Conservation (phyloP, 176 grass and related monocot species). For the Oryza punctata region DNA sequence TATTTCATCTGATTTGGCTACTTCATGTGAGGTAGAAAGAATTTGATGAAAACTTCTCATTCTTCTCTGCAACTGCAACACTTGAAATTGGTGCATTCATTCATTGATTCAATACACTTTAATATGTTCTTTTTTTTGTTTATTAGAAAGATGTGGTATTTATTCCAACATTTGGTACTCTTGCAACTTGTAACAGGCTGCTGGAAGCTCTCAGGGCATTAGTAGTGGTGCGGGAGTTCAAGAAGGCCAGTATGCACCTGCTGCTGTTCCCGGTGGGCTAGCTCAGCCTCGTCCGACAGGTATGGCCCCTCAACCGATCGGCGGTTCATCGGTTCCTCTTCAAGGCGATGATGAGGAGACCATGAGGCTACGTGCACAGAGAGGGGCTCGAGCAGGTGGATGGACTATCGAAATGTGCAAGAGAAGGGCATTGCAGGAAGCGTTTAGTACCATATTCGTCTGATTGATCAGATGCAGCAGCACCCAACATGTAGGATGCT, state of each 20-base stretch:
- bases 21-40: conserved; percentile 13
- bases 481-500: neutral
- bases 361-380: conserved; percentile 55
- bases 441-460: conserved; percentile 74
- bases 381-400: conserved; percentile 74
- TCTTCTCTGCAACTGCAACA: conserved; percentile 12
- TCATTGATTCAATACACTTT: neutral
- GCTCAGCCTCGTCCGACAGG: conserved; percentile 82
- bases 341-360: conserved; percentile 76
- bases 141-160: conserved; percentile 20
- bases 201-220: conserved; percentile 73
- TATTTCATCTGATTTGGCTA: neutral
- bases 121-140: neutral
- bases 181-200: conserved; percentile 56
- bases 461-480: conserved; percentile 35
- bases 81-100: neutral
- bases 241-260: conserved; percentile 87
- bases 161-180: conserved; percentile 30
- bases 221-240: conserved; percentile 40
- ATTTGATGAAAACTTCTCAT: neutral
- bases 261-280: conserved; percentile 51
- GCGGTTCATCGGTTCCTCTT: conserved; percentile 45
- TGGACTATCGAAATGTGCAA: conserved; percentile 80
- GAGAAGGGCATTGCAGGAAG: conserved; percentile 84
- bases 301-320: conserved; percentile 56